phyloP scores from a whole-genome alignment of 148 eudicot species.

The Fagopyrum esculentum region DNA sequence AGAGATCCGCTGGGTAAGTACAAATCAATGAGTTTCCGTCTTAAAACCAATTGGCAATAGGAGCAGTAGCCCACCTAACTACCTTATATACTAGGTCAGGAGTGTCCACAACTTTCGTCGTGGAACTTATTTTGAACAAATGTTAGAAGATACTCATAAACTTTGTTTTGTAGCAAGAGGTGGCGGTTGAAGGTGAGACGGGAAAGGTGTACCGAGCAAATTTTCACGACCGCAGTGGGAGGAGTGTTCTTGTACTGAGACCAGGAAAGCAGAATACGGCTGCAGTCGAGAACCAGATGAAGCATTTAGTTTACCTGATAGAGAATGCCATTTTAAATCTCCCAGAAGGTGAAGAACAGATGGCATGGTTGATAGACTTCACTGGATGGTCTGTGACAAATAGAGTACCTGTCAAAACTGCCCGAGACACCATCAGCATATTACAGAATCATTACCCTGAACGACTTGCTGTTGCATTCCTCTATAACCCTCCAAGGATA shows the following conservation, averaged over 20 bases:
- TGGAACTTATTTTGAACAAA: too few species aligned
- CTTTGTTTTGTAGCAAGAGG: constrained; percentile 31
- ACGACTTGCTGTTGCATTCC: constrained; percentile 53
- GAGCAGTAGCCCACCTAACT: too few species aligned
- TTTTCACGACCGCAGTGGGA: constrained; percentile 57
- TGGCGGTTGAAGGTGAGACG: constrained; percentile 64
- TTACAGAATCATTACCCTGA: constrained; percentile 69
- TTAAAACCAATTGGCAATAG: too few species aligned
- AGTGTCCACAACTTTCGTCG: too few species aligned
- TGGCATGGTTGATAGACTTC: constrained; percentile 69
- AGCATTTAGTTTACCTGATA: constrained; percentile 53
- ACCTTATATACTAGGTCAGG: too few species aligned
- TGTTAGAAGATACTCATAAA: neutral
- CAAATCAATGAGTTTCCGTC: too few species aligned
- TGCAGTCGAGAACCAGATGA: constrained; percentile 49
- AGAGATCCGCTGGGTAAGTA: constrained; percentile 63
- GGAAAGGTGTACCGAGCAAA: constrained; percentile 58
- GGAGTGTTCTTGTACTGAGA: constrained; percentile 48
- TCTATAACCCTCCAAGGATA: constrained; percentile 55
- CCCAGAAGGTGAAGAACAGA: constrained; percentile 62
- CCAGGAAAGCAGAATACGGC: constrained; percentile 68
- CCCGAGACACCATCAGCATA: constrained; percentile 46
- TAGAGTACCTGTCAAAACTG: constrained; percentile 49
- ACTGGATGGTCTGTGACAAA: constrained; percentile 56
- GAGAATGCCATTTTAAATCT: constrained; percentile 71